These are phyloP conservation scores for Kwoniella dejecticola DNA, from an alignment of 768 basidiomycete species.

Conservation along the genomic window DNA sequence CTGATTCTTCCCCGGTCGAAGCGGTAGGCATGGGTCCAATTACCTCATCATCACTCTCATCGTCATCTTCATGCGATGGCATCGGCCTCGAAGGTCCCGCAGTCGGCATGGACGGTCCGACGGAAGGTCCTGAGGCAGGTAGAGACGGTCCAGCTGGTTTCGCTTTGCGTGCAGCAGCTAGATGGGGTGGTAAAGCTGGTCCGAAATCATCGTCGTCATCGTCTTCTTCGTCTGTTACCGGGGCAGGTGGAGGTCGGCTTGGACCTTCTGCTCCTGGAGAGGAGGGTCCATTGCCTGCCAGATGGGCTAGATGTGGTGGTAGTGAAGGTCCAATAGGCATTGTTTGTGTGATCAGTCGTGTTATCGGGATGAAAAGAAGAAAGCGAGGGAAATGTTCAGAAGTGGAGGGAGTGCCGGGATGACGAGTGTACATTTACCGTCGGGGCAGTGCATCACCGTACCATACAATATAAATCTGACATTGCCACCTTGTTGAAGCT, in stretches of 20 bases:
- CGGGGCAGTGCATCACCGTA: constrained; percentile 6
- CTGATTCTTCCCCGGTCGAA: constrained; percentile 52
- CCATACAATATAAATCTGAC: not conserved
- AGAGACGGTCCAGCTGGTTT: constrained; percentile 54
- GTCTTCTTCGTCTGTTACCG: constrained; percentile 55
- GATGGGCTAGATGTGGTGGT: constrained; percentile 53
- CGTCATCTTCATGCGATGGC: constrained; percentile 58
- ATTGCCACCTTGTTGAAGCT: constrained; percentile 13
- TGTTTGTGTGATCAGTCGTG: not conserved
- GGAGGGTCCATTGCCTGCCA: constrained; percentile 20
- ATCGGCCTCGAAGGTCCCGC: constrained; percentile 46
- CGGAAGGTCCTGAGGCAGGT: constrained; percentile 14
- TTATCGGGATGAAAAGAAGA: not conserved
- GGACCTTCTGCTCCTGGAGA: constrained; percentile 19
- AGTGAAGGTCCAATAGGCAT: constrained; percentile 56
- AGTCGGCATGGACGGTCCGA: constrained; percentile 12
- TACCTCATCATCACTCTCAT: constrained; percentile 71
- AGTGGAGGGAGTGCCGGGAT: constrained; percentile 4
- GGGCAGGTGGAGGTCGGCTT: constrained; percentile 14
- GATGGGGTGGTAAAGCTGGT: constrained; percentile 71
- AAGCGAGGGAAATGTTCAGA: not conserved
- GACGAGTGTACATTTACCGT: not conserved
- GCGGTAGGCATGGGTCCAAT: constrained; percentile 80
- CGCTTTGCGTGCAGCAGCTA: constrained; percentile 58
- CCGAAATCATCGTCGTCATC: constrained; percentile 71